These are phyloP conservation scores for Candida incommunis DNA, from an alignment of 805 yeast genomes.

Conservation along the genomic window DNA sequence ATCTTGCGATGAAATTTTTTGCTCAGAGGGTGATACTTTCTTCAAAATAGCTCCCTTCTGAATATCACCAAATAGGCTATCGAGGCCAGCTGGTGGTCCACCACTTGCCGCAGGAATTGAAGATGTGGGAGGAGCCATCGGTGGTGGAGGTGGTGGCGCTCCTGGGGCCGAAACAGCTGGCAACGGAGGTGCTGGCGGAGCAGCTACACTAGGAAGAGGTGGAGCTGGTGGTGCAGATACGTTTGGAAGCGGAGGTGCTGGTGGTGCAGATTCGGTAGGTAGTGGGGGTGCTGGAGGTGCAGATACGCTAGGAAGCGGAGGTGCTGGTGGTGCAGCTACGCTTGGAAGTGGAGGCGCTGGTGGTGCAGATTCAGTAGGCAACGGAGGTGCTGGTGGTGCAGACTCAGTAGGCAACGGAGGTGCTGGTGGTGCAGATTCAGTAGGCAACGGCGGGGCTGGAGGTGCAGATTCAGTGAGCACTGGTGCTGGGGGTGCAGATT, in stretches of 20 bases:
- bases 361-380: slow-evolving; percentile 4
- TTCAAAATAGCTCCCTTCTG: slow-evolving; percentile 18
- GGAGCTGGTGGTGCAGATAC: slow-evolving; percentile 22
- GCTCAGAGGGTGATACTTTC: slow-evolving; percentile 18
- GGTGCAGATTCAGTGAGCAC: slow-evolving; percentile 17
- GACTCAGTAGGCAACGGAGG: slow-evolving; percentile 11
- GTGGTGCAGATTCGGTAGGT: slow-evolving; percentile 21
- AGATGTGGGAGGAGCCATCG: too few relatives aligned
- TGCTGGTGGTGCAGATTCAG: slow-evolving; percentile 23
- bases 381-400: slow-evolving; percentile 19
- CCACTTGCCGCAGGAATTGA: slow-evolving; percentile 18
- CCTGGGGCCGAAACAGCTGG: slow-evolving; percentile 23
- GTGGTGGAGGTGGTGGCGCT: slow-evolving; percentile 31
- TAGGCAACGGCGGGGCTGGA: slow-evolving; percentile 18
- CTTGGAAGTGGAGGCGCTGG: slow-evolving; percentile 5
- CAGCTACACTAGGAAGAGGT: slow-evolving; percentile 18
- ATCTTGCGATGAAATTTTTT: slow-evolving; percentile 12
- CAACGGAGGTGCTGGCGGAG: slow-evolving; percentile 20
- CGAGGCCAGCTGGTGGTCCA: slow-evolving; percentile 9
- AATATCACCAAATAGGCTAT: slow-evolving; percentile 21
- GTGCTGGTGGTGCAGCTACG: slow-evolving; percentile 17
- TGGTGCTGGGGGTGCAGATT: slow-evolving; percentile 23
- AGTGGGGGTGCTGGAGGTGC: slow-evolving; percentile 14
- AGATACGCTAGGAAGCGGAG: slow-evolving; percentile 16
- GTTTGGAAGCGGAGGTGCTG: slow-evolving; percentile 19